These are phyloP conservation scores for Aspergillus sp. DNA, from an alignment of 2,329 filamentous ascomycete genomes.

Conservation along the genomic window DNA sequence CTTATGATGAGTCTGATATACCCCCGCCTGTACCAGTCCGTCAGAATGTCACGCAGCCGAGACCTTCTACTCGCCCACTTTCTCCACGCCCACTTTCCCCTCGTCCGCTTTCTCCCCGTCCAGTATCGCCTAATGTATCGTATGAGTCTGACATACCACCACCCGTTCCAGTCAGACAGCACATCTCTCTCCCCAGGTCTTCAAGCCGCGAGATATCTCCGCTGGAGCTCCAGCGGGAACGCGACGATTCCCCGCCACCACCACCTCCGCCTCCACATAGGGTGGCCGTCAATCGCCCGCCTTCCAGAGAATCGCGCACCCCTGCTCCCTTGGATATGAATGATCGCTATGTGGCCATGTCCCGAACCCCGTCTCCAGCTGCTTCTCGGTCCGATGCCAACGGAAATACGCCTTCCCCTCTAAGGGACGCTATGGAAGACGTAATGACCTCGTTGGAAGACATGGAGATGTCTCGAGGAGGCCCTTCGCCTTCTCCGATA, in stretches of 20 bases:
- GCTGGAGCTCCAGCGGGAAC: constrained; percentile 33
- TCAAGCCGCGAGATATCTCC: constrained; percentile 20
- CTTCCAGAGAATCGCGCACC: constrained; percentile 12
- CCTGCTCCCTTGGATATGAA: constrained; percentile 33
- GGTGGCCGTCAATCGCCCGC: constrained; percentile 42
- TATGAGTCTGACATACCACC: constrained; percentile 5
- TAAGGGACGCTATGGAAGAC: constrained; percentile 94
- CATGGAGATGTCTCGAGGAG: constrained; percentile 58
- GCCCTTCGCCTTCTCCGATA: constrained; percentile 44
- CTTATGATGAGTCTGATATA: constrained; percentile 4
- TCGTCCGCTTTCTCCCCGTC: background rate
- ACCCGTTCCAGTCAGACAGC: constrained; percentile 8
- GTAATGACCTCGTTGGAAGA: constrained; percentile 92
- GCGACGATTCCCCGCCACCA: constrained; percentile 64
- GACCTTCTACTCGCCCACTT: constrained; percentile 1
- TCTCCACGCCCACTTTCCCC: constrained; percentile 10
- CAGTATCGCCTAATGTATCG: background rate
- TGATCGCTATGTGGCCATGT: constrained; percentile 30
- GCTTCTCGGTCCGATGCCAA: constrained; percentile 50
- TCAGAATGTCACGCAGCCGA: constrained; percentile 1
- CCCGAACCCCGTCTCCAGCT: constrained; percentile 42
- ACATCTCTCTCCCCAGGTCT: constrained; percentile 3
- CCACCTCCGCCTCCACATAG: constrained; percentile 76
- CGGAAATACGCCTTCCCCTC: constrained; percentile 76
- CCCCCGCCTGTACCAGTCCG: constrained; percentile 14